phyloP scores from a whole-genome alignment of 306 rosid genomes.

The Fragaria ananassa region DNA sequence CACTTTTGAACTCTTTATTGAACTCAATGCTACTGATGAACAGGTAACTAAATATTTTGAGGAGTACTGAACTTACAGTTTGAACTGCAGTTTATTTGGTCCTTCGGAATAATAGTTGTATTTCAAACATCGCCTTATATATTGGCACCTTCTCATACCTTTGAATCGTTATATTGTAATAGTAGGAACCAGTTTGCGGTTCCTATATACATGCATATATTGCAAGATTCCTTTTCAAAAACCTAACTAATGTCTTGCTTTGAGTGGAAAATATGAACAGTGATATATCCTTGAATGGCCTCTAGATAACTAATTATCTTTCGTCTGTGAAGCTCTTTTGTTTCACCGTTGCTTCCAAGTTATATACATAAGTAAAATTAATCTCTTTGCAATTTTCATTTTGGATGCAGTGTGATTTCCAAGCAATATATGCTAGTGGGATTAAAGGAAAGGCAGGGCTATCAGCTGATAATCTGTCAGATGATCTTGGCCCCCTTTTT shows the following conservation, averaged over 20 bases:
- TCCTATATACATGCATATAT: neutral
- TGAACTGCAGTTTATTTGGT: slow-evolving; percentile 10
- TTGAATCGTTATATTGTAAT: neutral
- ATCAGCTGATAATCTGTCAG: slow-evolving; percentile 80
- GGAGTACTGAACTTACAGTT: neutral
- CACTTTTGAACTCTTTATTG: slow-evolving; percentile 95
- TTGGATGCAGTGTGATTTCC: slow-evolving; percentile 80
- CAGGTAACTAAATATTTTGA: slow-evolving; percentile 57
- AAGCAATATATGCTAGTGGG: slow-evolving; percentile 96
- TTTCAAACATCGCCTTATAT: neutral
- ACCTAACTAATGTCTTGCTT: neutral
- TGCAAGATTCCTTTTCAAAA: slow-evolving; percentile 10
- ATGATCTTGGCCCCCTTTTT: slow-evolving; percentile 96
- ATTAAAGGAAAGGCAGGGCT: slow-evolving; percentile 93
- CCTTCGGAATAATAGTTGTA: neutral
- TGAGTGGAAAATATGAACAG: slow-evolving; percentile 12
- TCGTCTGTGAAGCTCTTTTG: slow-evolving; percentile 14
- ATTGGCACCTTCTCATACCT: slow-evolving; percentile 2
- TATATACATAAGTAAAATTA: neutral
- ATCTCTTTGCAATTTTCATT: slow-evolving; percentile 14
- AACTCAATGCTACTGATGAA: slow-evolving; percentile 90
- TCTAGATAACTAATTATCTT: slow-evolving; percentile 2
- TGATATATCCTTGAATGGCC: slow-evolving; percentile 9
- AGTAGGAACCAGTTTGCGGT: neutral
- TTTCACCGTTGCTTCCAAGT: slow-evolving; percentile 21